Conservation (phyloP, 106 monocot species). For the Cymbidium sinense region DNA sequence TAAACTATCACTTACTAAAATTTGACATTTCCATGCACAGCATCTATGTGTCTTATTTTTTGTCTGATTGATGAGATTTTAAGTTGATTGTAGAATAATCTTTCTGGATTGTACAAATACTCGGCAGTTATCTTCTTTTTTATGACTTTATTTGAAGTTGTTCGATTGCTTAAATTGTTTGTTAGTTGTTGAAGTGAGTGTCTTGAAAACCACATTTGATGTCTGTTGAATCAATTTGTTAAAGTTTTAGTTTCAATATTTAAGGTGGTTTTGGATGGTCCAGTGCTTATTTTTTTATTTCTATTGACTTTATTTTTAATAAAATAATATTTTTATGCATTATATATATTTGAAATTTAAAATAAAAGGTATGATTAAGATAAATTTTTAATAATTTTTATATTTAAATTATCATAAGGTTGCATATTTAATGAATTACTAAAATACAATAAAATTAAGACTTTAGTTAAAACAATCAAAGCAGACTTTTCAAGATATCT, state of each 20-base stretch:
- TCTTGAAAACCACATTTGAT: neutral
- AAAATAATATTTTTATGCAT: neutral
- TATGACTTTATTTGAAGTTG: neutral
- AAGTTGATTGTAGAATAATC: neutral
- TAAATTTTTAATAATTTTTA: neutral
- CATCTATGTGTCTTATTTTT: neutral
- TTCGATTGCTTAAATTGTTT: neutral
- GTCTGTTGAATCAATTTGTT: neutral
- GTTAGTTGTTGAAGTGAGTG: neutral
- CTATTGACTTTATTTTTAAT: neutral
- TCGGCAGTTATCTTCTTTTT: neutral
- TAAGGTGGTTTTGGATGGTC: neutral
- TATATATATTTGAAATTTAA: neutral
- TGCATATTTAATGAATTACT: neutral
- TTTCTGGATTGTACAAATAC: neutral
- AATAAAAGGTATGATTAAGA: neutral
- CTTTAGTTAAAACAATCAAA: neutral
- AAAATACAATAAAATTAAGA: neutral
- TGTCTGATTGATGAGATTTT: slow-evolving; percentile 1
- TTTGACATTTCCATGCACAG: neutral
- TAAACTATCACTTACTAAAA: neutral
- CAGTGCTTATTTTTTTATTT: neutral
- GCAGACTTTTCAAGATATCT: neutral
- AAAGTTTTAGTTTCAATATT: neutral
- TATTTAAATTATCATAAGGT: neutral